phyloP scores from a whole-genome alignment of 306 rosid genomes.

The Cucumis hystrix region DNA sequence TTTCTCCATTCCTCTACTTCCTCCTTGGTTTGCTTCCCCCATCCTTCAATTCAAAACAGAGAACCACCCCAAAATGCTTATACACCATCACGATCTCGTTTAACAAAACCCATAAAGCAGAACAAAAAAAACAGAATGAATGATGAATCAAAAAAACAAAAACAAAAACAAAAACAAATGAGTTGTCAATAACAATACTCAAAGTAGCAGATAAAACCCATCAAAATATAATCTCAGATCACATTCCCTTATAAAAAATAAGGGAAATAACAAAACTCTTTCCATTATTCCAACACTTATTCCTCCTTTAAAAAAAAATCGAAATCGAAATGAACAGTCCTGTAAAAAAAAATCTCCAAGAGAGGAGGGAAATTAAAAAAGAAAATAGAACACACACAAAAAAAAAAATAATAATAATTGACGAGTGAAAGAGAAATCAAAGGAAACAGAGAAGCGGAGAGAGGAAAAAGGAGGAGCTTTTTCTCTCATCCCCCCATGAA shows the following conservation, averaged over 20 bases:
- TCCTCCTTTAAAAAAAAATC: not conserved
- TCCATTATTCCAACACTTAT: not conserved
- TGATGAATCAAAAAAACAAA: not conserved
- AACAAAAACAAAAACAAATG: not conserved
- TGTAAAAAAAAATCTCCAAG: not conserved
- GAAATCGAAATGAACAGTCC: not conserved
- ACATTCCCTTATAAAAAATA: not conserved
- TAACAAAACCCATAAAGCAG: constrained; percentile 21
- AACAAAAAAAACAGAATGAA: not conserved
- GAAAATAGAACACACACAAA: not conserved
- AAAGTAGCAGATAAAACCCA: constrained; percentile 3
- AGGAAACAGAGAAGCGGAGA: not conserved
- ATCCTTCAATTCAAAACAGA: constrained; percentile 9
- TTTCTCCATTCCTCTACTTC: constrained; percentile 30
- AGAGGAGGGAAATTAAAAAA: not conserved
- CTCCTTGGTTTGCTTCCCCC: constrained; percentile 37
- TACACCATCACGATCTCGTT: constrained; percentile 9
- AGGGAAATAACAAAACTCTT: constrained; percentile 7
- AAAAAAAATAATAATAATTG: not conserved
- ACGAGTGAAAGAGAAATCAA: not conserved
- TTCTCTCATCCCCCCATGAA: not conserved
- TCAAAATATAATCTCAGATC: not conserved
- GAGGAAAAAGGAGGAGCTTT: constrained; percentile 1
- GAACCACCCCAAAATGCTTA: not conserved
- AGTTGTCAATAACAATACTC: constrained; percentile 5